A percentile compares a stretch with the other conserved stretches of the same genome.
Evolutionary conservation across 2,329 filamentous ascomycete genomes (phyloP).

Genomic region (Cordyceps tenuipes): DNA sequence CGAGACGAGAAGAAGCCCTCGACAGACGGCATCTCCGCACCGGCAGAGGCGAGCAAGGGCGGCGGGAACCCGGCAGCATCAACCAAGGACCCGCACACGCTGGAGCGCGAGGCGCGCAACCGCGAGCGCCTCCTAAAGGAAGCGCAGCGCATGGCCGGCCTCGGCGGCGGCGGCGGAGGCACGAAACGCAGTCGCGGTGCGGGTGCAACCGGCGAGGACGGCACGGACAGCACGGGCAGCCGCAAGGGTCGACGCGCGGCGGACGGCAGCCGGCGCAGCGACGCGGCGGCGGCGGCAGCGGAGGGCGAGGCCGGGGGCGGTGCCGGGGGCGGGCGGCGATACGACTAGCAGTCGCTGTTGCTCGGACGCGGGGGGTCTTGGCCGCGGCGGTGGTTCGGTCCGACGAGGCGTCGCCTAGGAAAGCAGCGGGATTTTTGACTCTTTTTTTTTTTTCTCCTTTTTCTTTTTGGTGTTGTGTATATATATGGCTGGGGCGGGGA

Average conservation of each 20-base stretch:
- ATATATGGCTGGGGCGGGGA: background rate
- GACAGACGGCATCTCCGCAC: slow-evolving; percentile 21
- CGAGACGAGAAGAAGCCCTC: slow-evolving; percentile 26
- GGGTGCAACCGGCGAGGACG: slow-evolving; percentile 23
- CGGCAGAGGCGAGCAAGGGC: slow-evolving; percentile 17
- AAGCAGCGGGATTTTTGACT: no score
- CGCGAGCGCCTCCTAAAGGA: slow-evolving; percentile 61
- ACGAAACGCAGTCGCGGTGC: slow-evolving; percentile 40
- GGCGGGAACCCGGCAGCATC: slow-evolving; percentile 13
- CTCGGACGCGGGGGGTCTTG: background rate
- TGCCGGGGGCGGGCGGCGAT: background rate
- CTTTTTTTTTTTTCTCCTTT: no score
- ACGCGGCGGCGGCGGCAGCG: slow-evolving; percentile 29
- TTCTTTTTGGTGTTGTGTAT: background rate
- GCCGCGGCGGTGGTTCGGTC: background rate
- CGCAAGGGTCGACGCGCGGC: slow-evolving; percentile 27
- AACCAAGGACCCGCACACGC: slow-evolving; percentile 53
- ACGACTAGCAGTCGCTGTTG: slow-evolving; percentile 8
- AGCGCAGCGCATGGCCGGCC: slow-evolving; percentile 54
- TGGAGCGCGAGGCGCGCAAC: slow-evolving; percentile 59
- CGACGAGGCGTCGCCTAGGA: background rate
- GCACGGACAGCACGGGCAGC: slow-evolving; percentile 26
- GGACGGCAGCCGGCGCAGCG: slow-evolving; percentile 34
- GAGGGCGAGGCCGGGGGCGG: slow-evolving; percentile 31
- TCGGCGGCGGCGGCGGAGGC: slow-evolving; percentile 32